Conservation (phyloP, 495 filamentous ascomycete species). For the Barbatosphaeria neglecta region DNA sequence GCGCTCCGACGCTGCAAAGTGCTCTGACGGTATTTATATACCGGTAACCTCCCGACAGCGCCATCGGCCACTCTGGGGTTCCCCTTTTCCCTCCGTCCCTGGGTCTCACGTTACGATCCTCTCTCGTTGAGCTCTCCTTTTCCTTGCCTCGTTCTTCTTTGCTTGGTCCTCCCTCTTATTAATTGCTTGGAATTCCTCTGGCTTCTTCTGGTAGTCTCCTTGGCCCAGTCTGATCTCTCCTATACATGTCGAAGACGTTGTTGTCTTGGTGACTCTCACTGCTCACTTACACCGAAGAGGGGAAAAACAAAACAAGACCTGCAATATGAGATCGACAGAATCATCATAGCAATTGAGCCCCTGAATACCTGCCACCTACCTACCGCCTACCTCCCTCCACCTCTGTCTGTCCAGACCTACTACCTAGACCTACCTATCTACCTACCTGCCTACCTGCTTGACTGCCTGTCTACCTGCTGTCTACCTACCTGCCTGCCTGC, state of each 20-base stretch:
- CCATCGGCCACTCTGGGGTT: background rate
- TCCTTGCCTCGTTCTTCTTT: background rate
- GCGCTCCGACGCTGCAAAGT: too few relatives aligned
- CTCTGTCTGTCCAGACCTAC: background rate
- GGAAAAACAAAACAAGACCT: too few relatives aligned
- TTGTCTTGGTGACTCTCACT: background rate
- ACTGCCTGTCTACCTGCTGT: too few relatives aligned
- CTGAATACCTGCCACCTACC: too few relatives aligned
- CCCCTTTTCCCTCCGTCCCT: background rate
- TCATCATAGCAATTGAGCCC: too few relatives aligned
- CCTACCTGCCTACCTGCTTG: too few relatives aligned
- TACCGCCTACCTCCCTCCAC: too few relatives aligned
- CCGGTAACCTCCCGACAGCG: background rate
- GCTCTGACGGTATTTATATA: background rate
- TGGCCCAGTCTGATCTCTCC: background rate
- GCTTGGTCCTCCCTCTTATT: background rate
- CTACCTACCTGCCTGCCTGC: too few relatives aligned
- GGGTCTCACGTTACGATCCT: constrained; percentile 6
- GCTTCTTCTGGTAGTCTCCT: background rate
- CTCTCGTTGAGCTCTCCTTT: background rate
- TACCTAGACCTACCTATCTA: background rate
- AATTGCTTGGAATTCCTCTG: background rate
- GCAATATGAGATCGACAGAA: too few relatives aligned
- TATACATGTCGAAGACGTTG: too few relatives aligned
- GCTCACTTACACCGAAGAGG: too few relatives aligned